Base-by-base conservation (phyloP, 257 asterid genomes). In the Gentiana dahurica region DNA sequence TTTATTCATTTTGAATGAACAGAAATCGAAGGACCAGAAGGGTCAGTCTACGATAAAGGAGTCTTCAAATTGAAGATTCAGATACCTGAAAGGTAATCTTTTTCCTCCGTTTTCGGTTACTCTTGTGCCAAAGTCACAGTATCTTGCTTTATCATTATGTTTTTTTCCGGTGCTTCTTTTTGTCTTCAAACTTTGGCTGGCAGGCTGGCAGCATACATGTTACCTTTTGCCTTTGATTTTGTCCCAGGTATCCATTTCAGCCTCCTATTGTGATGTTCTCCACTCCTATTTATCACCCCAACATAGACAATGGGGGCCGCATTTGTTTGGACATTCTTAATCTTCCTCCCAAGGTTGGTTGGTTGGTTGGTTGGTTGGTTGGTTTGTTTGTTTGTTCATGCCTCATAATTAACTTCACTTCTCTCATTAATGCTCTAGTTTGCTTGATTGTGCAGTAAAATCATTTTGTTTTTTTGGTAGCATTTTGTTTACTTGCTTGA, bases 281-380 rank as follows among this genome's bases (percentile, higher is more conserved):
- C 48, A 82, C 95, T 34, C 93, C 93, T 1, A 82, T 85, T 34
- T 85, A 85, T 67, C 96, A 87, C 69, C 96, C 96, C 3, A 87
- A 87, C 65, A 82, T 85, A 3, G 96, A 87, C 66, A 85, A 64
- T n/a, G 96, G 93, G 53, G 96, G 96, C 13, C 86, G 96, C 57
- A 87, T 87, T 82, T 87, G 96, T 75, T 70, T 87, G 79, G 96
- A 87, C 75, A 85, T 87, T 68, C 93, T 87, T 66, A 85, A 85
- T 74, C 93, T 87, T 60, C 96, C 96, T 59, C 96, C 96, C 8
- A 87, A 87, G 96, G 96, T 85, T 34, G 7, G 55, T 37, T 13
- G 10, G 24, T 24, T 24, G 96, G 96, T 85, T 34, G 7, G 55
- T 37, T 13, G 10, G 24, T 24, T 24, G 24, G 24, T 24, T 24